These are phyloP conservation scores for Talaromyces sp. DNA, from an alignment of 2,329 filamentous ascomycete species.

Conservation along the genomic window DNA sequence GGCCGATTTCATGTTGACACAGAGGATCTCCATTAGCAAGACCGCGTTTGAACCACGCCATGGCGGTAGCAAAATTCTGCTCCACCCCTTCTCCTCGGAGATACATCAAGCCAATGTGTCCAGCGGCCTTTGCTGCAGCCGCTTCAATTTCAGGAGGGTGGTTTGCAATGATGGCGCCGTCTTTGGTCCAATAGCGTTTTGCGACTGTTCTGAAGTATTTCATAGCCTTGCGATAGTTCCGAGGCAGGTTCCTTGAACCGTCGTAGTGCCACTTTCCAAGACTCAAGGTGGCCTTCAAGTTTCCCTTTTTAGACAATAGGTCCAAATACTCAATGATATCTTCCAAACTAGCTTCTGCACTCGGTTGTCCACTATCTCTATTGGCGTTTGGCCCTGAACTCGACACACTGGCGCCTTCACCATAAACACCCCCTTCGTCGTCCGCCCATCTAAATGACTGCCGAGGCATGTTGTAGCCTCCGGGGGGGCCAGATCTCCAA, in stretches of 20 bases:
- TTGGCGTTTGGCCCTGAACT: slow-evolving; percentile 81
- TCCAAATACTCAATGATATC: slow-evolving; percentile 94
- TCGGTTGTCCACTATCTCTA: slow-evolving; percentile 67
- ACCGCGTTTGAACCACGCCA: slow-evolving; percentile 79
- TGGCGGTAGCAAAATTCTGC: slow-evolving; percentile 72
- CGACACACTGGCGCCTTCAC: slow-evolving; percentile 85
- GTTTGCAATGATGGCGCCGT: slow-evolving; percentile 69
- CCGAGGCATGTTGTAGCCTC: slow-evolving; percentile 70
- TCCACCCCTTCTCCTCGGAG: slow-evolving; percentile 78
- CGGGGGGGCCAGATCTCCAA: slow-evolving; percentile 84
- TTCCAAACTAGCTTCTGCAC: slow-evolving; percentile 80
- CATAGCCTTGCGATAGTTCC: slow-evolving; percentile 68
- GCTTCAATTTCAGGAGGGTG: slow-evolving; percentile 69
- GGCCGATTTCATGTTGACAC: slow-evolving; percentile 76
- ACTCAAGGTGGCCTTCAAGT: slow-evolving; percentile 80
- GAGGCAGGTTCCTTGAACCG: slow-evolving; percentile 68
- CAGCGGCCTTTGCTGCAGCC: slow-evolving; percentile 75
- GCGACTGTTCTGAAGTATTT: slow-evolving; percentile 78
- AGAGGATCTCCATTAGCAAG: slow-evolving; percentile 71
- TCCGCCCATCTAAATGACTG: slow-evolving; percentile 86
- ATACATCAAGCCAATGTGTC: slow-evolving; percentile 84
- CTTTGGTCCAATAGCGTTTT: slow-evolving; percentile 74
- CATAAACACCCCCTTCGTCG: slow-evolving; percentile 86
- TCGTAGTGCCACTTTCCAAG: slow-evolving; percentile 86
- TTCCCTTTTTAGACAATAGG: slow-evolving; percentile 82